Base-by-base conservation (phyloP, 768 basidiomycete species). In the Amanita pallidorosea region DNA sequence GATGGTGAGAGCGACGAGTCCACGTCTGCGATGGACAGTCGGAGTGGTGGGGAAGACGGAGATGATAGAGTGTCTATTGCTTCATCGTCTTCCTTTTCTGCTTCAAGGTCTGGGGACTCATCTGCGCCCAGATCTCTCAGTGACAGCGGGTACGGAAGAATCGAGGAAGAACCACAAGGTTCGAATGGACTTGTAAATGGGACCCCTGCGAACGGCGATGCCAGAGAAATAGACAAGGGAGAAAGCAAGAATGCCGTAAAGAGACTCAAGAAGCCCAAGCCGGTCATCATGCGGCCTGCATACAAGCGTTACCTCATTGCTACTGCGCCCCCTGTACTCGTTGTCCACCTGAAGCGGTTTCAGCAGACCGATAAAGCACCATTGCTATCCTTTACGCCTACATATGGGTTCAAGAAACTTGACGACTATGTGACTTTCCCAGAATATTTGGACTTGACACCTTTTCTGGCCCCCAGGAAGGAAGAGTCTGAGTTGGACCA, bases 241-340 rank as follows among this genome's bases (percentile, higher is more conserved):
- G 38, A 17, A 49, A 23, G 56, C 38, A 57, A 53, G 2, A 61
- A 56, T 40, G 25, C 54, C 7, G 68, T 64, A 35, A 66, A 66
- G 47, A 54, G 60, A 7, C 54, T 62, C 7, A 65, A 63, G 45
- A 66, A 65, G 34, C 56, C 65, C 7, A 74, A 79, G 53, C 88
- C 87, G 31, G 82, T 81, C 45, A 73, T 95, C 43, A 75, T 87
- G 67, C 80, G 89, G 1, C 75, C 88, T 1, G 90, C 91, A 4
- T 92, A 90, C 70, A 98, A 98, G 66, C 87, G 94, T 11, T 98
- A 96, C 66, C 81, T 98, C 53, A 88, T 98, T 63, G 79, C 83
- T 13, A 75, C 73, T 0, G 83, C 87, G 1, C 94, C 94, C 0
- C 89, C 92, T 0, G 76, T 96, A 29, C 79, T 97, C 51, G 88